phyloP scores from a whole-genome alignment of 805 yeast species.

The Starmerella floris region DNA sequence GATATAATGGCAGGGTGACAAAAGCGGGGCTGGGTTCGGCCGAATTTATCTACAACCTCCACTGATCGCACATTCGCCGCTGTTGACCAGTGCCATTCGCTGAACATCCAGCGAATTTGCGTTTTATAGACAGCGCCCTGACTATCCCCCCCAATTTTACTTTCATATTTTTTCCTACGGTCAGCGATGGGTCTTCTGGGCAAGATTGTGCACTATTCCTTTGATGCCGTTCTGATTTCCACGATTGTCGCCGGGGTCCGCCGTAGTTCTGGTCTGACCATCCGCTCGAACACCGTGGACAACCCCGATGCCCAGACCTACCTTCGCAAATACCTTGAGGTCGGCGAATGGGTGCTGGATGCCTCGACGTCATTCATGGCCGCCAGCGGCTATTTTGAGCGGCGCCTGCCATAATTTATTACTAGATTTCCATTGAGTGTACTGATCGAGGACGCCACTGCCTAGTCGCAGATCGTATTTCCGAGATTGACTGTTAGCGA shows the following conservation, averaged over 20 bases:
- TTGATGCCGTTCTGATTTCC: conserved; percentile 68
- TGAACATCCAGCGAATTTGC: too few relatives aligned
- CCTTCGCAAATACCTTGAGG: conserved; percentile 52
- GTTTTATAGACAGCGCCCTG: too few relatives aligned
- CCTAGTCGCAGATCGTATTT: too few relatives aligned
- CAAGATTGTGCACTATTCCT: conserved; percentile 51
- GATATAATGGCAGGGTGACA: too few relatives aligned
- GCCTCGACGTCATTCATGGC: conserved; percentile 55
- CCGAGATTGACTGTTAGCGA: too few relatives aligned
- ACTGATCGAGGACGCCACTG: too few relatives aligned
- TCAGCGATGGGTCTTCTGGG: conserved; percentile 35
- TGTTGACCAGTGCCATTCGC: too few relatives aligned
- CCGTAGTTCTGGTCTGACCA: conserved; percentile 62
- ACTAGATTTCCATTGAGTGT: too few relatives aligned
- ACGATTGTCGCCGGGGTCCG: conserved; percentile 77
- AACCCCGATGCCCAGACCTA: conserved; percentile 33
- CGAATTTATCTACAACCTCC: too few relatives aligned
- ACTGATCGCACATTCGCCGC: too few relatives aligned
- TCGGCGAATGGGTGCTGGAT: conserved; percentile 80
- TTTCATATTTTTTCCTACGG: neutral
- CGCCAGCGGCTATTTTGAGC: conserved; percentile 56
- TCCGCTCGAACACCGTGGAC: conserved; percentile 39
- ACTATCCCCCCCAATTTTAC: neutral
- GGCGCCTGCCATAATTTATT: conserved; percentile 23
- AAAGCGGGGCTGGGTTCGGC: too few relatives aligned